A percentile compares a stretch with the other conserved stretches of the same genome.
phyloP scores from a whole-genome alignment of 2,329 filamentous ascomycete species.

The Aspergillus sp. region DNA sequence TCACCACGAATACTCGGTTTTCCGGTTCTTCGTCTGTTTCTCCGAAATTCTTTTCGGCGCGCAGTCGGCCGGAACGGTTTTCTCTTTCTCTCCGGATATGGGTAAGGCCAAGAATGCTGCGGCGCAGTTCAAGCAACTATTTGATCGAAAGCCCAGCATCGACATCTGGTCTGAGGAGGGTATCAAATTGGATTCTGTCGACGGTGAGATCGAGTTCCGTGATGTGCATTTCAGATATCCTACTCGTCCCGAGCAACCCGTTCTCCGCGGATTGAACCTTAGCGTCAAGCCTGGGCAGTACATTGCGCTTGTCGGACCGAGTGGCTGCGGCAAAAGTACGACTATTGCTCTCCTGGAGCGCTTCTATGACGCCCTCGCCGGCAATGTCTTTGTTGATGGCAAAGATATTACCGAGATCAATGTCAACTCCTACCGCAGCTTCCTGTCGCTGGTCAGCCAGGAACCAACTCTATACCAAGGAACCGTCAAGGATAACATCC shows the following conservation, averaged over 20 bases:
- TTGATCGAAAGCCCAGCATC: constrained; percentile 78
- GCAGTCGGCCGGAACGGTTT: constrained; percentile 86
- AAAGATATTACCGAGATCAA: constrained; percentile 79
- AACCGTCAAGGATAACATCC: constrained; percentile 84
- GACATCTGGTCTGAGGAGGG: constrained; percentile 78
- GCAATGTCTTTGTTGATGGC: constrained; percentile 78
- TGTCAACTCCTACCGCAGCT: constrained; percentile 79
- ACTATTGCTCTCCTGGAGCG: constrained; percentile 89
- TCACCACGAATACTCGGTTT: constrained; percentile 68
- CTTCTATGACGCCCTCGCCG: constrained; percentile 86
- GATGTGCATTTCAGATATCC: constrained; percentile 95
- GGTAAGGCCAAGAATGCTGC: constrained; percentile 87
- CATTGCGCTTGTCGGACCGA: constrained; percentile 83
- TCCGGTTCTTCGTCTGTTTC: constrained; percentile 93
- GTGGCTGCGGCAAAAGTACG: constrained; percentile 90
- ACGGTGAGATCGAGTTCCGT: constrained; percentile 83
- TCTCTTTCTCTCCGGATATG: constrained; percentile 89
- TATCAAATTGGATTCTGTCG: constrained; percentile 59
- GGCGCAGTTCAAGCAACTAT: constrained; percentile 74
- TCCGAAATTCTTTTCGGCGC: constrained; percentile 85
- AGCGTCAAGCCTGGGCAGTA: constrained; percentile 49
- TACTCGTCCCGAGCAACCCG: constrained; percentile 85
- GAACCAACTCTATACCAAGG: constrained; percentile 95
- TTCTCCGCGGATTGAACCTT: constrained; percentile 76
- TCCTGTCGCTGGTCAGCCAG: constrained; percentile 85